A percentile compares a stretch with the other conserved stretches of the same genome.
These are phyloP conservation scores for Colletotrichum simmondsii DNA, from an alignment of 2,329 filamentous ascomycete species.

Conservation along the genomic window DNA sequence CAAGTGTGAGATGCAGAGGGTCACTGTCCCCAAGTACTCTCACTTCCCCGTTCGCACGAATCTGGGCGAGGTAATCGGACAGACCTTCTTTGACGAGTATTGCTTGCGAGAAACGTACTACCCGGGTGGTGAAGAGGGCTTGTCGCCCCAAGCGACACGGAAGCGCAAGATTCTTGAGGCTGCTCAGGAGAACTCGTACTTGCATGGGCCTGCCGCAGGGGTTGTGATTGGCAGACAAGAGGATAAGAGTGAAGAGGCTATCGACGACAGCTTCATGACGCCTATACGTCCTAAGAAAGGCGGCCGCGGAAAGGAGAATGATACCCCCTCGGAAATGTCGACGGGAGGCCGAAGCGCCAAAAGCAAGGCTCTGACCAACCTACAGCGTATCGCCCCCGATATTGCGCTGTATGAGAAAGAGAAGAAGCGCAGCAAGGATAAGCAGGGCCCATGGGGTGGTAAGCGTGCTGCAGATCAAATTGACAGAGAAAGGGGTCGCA, in stretches of 20 bases:
- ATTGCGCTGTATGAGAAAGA: slow-evolving; percentile 94
- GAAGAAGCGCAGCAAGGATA: slow-evolving; percentile 76
- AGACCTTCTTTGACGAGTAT: slow-evolving; percentile 80
- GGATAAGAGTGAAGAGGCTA: slow-evolving; percentile 52
- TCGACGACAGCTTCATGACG: slow-evolving; percentile 54
- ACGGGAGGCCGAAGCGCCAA: slow-evolving; percentile 89
- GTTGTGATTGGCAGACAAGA: slow-evolving; percentile 54
- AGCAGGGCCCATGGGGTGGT: slow-evolving; percentile 66
- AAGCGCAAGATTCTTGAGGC: slow-evolving; percentile 62
- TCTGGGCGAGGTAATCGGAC: slow-evolving; percentile 90
- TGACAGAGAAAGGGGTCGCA: slow-evolving; percentile 53
- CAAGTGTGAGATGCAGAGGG: slow-evolving; percentile 79
- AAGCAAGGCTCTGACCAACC: slow-evolving; percentile 78
- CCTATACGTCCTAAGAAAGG: slow-evolving; percentile 62
- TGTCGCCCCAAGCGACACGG: slow-evolving; percentile 54
- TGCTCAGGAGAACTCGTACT: slow-evolving; percentile 62
- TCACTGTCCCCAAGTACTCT: slow-evolving; percentile 81
- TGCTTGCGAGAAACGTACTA: slow-evolving; percentile 75
- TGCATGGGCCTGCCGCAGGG: slow-evolving; percentile 58
- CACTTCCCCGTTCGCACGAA: slow-evolving; percentile 92
- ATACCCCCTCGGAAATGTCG: slow-evolving; percentile 75
- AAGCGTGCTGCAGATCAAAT: slow-evolving; percentile 70
- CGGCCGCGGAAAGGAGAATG: slow-evolving; percentile 81
- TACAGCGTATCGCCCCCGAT: slow-evolving; percentile 84
- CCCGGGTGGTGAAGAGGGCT: slow-evolving; percentile 65